Percentiles rank a stretch among this genome's conserved stretches.
These are phyloP conservation scores for Ogataea degrootiae DNA, from an alignment of 805 yeast species.

Conservation along the genomic window DNA sequence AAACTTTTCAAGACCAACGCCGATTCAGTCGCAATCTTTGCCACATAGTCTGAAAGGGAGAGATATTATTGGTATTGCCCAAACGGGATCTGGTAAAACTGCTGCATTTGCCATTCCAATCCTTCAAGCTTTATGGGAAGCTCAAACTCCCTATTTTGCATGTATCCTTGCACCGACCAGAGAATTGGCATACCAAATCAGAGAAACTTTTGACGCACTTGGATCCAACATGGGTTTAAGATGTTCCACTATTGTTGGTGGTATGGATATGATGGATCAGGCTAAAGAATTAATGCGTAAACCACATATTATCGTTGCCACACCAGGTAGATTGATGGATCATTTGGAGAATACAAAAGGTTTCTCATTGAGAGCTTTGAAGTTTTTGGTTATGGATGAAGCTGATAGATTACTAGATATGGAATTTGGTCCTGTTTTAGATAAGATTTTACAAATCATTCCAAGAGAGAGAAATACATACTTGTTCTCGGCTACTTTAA, in stretches of 20 bases:
- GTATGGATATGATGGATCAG: slow-evolving; percentile 98
- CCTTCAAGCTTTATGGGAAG: slow-evolving; percentile 84
- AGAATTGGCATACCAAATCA: slow-evolving; percentile 82
- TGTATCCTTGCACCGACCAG: slow-evolving; percentile 84
- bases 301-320: slow-evolving; percentile 93
- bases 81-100: slow-evolving; percentile 97
- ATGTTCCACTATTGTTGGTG: slow-evolving; percentile 87
- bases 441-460: slow-evolving; percentile 74
- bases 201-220: slow-evolving; percentile 91
- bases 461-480: slow-evolving; percentile 83
- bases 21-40: slow-evolving; percentile 87
- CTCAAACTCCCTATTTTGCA: slow-evolving; percentile 83
- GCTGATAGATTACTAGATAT: slow-evolving; percentile 93
- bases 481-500: slow-evolving; percentile 94
- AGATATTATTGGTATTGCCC: slow-evolving; percentile 94
- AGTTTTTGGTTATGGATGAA: slow-evolving; percentile 90
- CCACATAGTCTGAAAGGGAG: slow-evolving; percentile 89
- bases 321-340: slow-evolving; percentile 86
- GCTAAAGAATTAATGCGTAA: slow-evolving; percentile 89
- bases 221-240: slow-evolving; percentile 92
- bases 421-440: slow-evolving; percentile 95
- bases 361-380: slow-evolving; percentile 70
- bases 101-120: slow-evolving; percentile 98
- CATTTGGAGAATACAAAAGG: slow-evolving; percentile 92
- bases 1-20: slow-evolving; percentile 81